Evolutionary conservation across 495 filamentous ascomycete genomes (phyloP).

Genomic region (Paragyromitra xinjiangensis): DNA sequence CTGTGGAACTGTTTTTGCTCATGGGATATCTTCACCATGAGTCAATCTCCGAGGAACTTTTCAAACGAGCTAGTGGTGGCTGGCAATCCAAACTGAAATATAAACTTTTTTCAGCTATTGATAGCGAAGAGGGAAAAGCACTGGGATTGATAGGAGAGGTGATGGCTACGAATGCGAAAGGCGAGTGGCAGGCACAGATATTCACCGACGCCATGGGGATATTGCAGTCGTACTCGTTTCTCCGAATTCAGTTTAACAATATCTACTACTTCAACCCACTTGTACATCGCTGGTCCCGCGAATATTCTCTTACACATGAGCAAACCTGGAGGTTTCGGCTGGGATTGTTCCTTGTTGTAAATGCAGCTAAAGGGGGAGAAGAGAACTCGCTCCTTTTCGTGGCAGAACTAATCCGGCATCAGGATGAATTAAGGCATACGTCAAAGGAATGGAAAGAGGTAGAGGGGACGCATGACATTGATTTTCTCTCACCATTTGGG

Average conservation of each 20-base stretch:
- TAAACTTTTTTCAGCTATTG: background rate
- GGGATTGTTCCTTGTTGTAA: background rate
- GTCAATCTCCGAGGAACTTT: constrained; percentile 16
- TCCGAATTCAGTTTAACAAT: constrained; percentile 1
- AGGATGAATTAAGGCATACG: background rate
- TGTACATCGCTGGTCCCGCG: constrained; percentile 18
- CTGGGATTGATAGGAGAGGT: background rate
- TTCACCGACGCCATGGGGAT: background rate
- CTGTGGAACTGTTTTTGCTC: constrained; percentile 21
- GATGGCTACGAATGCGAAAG: background rate
- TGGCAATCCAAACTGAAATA: background rate
- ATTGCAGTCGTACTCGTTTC: constrained; percentile 19
- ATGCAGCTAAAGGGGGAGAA: background rate
- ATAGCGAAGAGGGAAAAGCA: background rate
- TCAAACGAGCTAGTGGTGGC: background rate
- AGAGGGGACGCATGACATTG: background rate
- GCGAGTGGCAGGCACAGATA: background rate
- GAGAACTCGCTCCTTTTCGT: background rate
- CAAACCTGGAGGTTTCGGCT: constrained; percentile 8
- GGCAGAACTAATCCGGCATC: background rate
- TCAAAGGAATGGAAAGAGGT: background rate
- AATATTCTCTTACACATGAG: background rate
- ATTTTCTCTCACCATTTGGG: background rate
- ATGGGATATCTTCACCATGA: constrained; percentile 27
- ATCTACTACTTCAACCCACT: constrained; percentile 15